phyloP scores from a whole-genome alignment of 1,284 basidiomycete species.

The Ganoderma meredithae region DNA sequence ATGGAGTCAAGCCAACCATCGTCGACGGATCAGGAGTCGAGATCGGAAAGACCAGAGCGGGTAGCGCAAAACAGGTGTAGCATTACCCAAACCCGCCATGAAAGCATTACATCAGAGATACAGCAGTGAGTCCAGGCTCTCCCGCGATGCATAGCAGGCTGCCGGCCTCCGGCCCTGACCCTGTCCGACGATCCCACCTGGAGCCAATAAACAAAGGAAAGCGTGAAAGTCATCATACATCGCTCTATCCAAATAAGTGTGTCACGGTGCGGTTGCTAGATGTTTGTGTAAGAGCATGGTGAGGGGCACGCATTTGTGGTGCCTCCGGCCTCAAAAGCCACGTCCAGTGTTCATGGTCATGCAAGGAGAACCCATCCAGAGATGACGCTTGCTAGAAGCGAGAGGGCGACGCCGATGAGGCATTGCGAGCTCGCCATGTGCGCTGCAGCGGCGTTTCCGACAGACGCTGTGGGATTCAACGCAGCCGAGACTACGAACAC shows the following conservation, averaged over 20 bases:
- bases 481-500: not conserved
- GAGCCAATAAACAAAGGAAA: slow-evolving; percentile 3
- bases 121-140: not conserved
- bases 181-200: slow-evolving; percentile 1
- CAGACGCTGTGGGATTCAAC: slow-evolving; percentile 10
- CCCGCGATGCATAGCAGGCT: not conserved
- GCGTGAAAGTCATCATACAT: not conserved
- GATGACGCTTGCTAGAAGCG: slow-evolving; percentile 20
- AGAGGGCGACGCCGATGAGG: slow-evolving; percentile 13
- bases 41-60: not conserved
- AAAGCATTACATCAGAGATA: slow-evolving; percentile 7
- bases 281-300: not conserved
- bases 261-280: not conserved
- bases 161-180: not conserved
- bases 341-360: slow-evolving; percentile 7
- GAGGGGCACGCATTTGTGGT: not conserved
- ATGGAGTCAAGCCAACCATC: not conserved
- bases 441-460: slow-evolving; percentile 11
- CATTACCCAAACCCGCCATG: not conserved
- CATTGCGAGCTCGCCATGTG: not conserved
- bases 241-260: slow-evolving; percentile 2
- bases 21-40: not conserved
- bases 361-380: slow-evolving; percentile 21
- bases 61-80: not conserved
- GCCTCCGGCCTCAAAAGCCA: not conserved